phyloP scores from a whole-genome alignment of 805 yeast genomes.

The Wickerhamiella qilinensis region DNA sequence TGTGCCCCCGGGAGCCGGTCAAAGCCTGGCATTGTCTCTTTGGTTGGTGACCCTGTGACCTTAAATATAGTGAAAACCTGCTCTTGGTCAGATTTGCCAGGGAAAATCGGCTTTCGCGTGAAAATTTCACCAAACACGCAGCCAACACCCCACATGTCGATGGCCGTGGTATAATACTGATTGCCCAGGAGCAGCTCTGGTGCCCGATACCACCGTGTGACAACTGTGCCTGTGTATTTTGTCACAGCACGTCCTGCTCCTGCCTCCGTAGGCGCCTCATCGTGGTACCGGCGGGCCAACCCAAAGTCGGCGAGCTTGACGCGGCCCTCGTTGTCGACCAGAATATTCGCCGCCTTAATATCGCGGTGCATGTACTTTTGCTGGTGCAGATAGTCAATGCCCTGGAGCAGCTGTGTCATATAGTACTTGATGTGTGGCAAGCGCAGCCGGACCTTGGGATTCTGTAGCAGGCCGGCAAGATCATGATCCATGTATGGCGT shows the following conservation, averaged over 20 bases:
- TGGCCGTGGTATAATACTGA: slow-evolving; percentile 75
- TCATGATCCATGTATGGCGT: slow-evolving; percentile 88
- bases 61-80: slow-evolving; percentile 73
- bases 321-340: slow-evolving; percentile 58
- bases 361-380: slow-evolving; percentile 62
- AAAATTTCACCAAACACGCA: slow-evolving; percentile 90
- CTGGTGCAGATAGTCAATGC: slow-evolving; percentile 66
- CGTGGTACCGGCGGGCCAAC: slow-evolving; percentile 61
- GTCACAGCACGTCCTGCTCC: slow-evolving; percentile 28
- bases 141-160: slow-evolving; percentile 96
- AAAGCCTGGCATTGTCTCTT: slow-evolving; percentile 44
- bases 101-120: slow-evolving; percentile 63
- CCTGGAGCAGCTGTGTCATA: slow-evolving; percentile 60
- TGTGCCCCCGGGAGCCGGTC: slow-evolving; percentile 33
- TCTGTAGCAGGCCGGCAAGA: slow-evolving; percentile 74
- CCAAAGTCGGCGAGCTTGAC: slow-evolving; percentile 94
- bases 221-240: slow-evolving; percentile 54
- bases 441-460: slow-evolving; percentile 45
- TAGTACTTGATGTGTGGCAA: slow-evolving; percentile 68
- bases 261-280: slow-evolving; percentile 36
- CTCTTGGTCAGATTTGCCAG: slow-evolving; percentile 72
- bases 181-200: slow-evolving; percentile 87
- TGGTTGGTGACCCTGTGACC: slow-evolving; percentile 65
- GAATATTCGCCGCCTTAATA: slow-evolving; percentile 88
- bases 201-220: slow-evolving; percentile 95